A percentile compares a stretch with the other conserved stretches of the same genome.
Evolutionary conservation across 1,284 basidiomycete genomes (phyloP).

Genomic region (Leucoagaricus sp.): DNA sequence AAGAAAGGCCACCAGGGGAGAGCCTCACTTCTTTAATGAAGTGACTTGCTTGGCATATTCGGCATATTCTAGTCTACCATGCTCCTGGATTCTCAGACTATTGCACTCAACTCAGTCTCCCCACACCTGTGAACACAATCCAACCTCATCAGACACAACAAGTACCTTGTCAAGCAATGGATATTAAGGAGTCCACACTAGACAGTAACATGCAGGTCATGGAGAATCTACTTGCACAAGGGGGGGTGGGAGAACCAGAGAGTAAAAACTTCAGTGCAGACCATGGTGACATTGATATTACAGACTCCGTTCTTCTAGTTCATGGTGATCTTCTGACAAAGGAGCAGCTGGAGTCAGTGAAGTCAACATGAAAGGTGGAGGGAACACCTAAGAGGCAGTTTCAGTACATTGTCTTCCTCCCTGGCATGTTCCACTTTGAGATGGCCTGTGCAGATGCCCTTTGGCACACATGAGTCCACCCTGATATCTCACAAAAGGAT

Average conservation of each 20-base stretch:
- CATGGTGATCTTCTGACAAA: constrained; percentile 26
- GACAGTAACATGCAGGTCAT: constrained; percentile 3
- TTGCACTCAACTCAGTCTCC: not conserved
- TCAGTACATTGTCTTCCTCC: constrained; percentile 22
- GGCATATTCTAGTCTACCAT: not conserved
- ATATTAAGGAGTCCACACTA: not conserved
- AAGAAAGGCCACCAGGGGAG: not conserved
- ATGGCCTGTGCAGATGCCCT: constrained; percentile 27
- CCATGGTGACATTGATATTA: not conserved
- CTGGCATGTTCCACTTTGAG: constrained; percentile 27
- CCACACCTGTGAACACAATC: not conserved
- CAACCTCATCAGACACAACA: not conserved
- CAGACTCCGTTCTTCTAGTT: constrained; percentile 19
- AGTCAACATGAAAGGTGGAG: constrained; percentile 20
- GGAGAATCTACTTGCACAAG: not conserved
- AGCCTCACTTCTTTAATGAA: not conserved
- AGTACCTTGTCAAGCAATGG: not conserved
- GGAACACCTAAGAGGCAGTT: constrained; percentile 19
- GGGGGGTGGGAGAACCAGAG: not conserved
- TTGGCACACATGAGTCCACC: constrained; percentile 21
- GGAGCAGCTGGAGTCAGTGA: constrained; percentile 17
- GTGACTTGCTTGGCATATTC: not conserved
- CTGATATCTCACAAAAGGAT: constrained; percentile 14
- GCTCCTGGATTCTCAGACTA: not conserved
- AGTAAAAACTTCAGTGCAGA: not conserved